Evolutionary conservation across 2,329 filamentous ascomycete genomes (phyloP), one percentile per base, ranked within the genome.

Genomic region (Pezicula neosporulosa): DNA sequence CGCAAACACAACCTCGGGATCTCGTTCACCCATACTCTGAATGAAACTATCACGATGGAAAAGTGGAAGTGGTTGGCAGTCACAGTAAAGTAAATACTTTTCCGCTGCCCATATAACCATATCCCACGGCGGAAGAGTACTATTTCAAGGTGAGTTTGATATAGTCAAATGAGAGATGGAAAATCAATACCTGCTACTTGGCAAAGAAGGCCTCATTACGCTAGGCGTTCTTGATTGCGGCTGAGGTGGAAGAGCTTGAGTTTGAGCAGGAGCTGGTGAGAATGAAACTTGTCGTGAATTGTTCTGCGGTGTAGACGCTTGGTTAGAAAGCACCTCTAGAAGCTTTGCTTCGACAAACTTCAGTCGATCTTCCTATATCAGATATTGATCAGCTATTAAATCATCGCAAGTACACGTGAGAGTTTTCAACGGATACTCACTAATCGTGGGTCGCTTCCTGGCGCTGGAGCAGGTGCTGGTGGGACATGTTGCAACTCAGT

Each of bases 1-100:
- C 0, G 67, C 58, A 13, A 71, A 63, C 0, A 70, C 46, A 2
- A 73, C 49, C 49, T 70, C 69, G 0, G 60, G 60, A n/a, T 68
- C 63, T 9, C 76, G 68, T 19, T 64, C 56, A 13, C 63, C 56
- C 6, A 78, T 58, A 36, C 65, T 72, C 6, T 62, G 54, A 8
- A 77, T 49, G 53, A 79, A 76, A 1, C 56, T 66, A 4, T 66
- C 63, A 10, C 67, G 58, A 16, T 70, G 64, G 47, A 80, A 80
- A 0, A 80, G 62, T 15, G 71, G 70, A 19, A 80, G 63, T 6
- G 76, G 76, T 47, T 80, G 77, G 21, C 70, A 73, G 48, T 79
- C 73, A 49, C 75, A 76, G 55, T 74, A 78, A 4, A 67, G 58
- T 3, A 77, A 56, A 56, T 78, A 80, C 2, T 71, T 59, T 43